Evolutionary conservation across 2,329 filamentous ascomycete species (phyloP), one percentile per base, ranked within the genome.

Genomic region (Nakataea oryzae): DNA sequence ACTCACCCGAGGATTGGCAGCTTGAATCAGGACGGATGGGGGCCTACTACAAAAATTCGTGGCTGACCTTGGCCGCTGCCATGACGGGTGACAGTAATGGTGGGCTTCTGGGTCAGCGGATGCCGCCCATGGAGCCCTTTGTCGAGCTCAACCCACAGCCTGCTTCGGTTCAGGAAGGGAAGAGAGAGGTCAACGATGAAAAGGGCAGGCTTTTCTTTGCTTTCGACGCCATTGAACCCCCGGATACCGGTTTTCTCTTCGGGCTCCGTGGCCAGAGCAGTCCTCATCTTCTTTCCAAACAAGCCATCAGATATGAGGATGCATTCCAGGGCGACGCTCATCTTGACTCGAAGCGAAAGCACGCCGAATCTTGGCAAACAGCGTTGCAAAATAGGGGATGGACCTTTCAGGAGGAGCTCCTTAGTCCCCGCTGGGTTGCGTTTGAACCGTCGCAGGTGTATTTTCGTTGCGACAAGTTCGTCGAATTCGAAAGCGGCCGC

Each of bases 1-100:
- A 69, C 57, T 57, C 55, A 5, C n/a, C 27, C 1, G 58, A 65
- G 1, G 70, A 72, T 58, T 67, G 64, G 63, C 30, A 54, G 4
- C 28, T n/a, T 6, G 64, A 66, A 11, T 64, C 61, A 8, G 57
- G 14, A 28, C 58, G 32, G 28, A 62, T 62, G 61, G 58, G 32
- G 4, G 28, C 56, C 28, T 30, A 30, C 14, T 57, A 57, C 56
- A 28, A 57, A 28, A 14, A 57, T n/a, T 47, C 41, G 41, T 47
- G 41, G 41, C 41, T 47, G 2, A 47, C 41, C 3, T 8, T 47
- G 41, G 41, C 41, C 41, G 41, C 41, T n/a, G 41, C 41, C 6
- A 47, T 47, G 41, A 47, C 41, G 5, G 41, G 41, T n/a, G 41
- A n/a, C 17, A 47, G 41, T 21, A 47, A 47, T 21, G 41, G 41